Evolutionary conservation across 805 yeast species (phyloP), one percentile per base, ranked within the genome.

Genomic region (Spathaspora arborariae): DNA sequence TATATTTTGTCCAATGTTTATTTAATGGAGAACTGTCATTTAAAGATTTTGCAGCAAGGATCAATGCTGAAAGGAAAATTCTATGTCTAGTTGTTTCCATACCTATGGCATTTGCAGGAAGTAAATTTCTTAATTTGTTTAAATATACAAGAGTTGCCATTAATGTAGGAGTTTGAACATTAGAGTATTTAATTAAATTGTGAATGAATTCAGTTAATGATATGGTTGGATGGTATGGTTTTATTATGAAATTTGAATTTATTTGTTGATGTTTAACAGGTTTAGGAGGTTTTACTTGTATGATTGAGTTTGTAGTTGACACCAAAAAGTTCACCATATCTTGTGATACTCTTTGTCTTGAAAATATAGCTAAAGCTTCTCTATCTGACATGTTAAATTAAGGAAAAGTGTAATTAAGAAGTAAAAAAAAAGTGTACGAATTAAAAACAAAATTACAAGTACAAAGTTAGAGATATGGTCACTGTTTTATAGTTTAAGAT

Each of bases 21-120:
- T 92, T 92, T 63, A 92, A 78, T 38, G 99, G 99, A 18, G 95
- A 84, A 3, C 96, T 86, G 71, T 92, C 99, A 67, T 92, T 92
- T 53, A 91, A 78, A 52, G 82, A 83, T 70, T 92, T 92, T 13
- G 98, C 97, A n/a, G 96, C 87, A 42, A 94, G 68, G 39, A 92
- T 88, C 47, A 92, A 75, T 39, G 96, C 81, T 0, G 97, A 96
- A 44, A 92, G 71, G 55, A 92, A 94, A 48, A 92, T 88, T 50
- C 98, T 78, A 70, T 92, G 99, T 60, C 95, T 80, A 7, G 98
- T 90, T 45, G 97, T 86, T 49, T 81, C 89, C 77, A 91, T 89
- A 15, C 98, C 98, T 49, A 85, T 80, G 10, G 96, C 94, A 63
- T 87, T 86, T 22, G 88, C 80, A 2, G 98, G 98, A 45, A 92